Evolutionary conservation across 2,329 filamentous ascomycete genomes (phyloP), one percentile per base, ranked within the genome.

Genomic region (Hymenoscyphus fraxineus): DNA sequence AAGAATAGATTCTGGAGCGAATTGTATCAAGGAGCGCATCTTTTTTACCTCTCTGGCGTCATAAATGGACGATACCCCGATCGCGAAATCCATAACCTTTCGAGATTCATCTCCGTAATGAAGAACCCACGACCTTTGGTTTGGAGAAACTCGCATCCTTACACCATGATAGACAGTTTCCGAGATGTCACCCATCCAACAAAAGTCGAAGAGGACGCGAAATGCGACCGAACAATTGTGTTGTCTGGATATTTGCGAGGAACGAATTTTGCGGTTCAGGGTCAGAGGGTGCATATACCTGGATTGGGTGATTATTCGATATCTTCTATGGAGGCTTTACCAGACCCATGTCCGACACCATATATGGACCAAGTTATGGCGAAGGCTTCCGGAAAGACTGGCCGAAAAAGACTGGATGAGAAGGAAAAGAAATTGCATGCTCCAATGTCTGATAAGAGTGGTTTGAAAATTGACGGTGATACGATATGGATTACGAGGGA

Each of bases 1-100:
- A 99, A 99, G 80, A 91, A 97, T 76, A 85, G 95, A 68, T 90
- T 99, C 71, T 99, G 96, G 95, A 96, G 90, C 72, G 95, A 99
- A 75, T 78, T 99, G 61, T 99, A 99, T 78, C 92, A 97, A 74
- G 95, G 95, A 63, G 95, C 96, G 6, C 97, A 99, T 76, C 82
- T 99, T 0, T 99, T 99, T 78, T 98, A 98, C 74, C 84, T 99
- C 5, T 97, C 92, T 1, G 95, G 95, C 73, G 93, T 99, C 41
- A 90, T 98, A 71, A 99, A 99, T 76, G 95, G 95, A 54, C 85
- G 95, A 68, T 99, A 99, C 73, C 96, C 95, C 0, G 95, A 99
- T 76, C 88, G 96, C 68, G 96, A 99, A 78, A 88, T 99, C 16
- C 91, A 98, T 79, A 99, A 99, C 74, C 78, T 99, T 62, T 96